A percentile compares a stretch with the other conserved stretches of the same genome.
phyloP scores from a whole-genome alignment of 2,329 filamentous ascomycete species.

The Pleurostoma richardsiae region DNA sequence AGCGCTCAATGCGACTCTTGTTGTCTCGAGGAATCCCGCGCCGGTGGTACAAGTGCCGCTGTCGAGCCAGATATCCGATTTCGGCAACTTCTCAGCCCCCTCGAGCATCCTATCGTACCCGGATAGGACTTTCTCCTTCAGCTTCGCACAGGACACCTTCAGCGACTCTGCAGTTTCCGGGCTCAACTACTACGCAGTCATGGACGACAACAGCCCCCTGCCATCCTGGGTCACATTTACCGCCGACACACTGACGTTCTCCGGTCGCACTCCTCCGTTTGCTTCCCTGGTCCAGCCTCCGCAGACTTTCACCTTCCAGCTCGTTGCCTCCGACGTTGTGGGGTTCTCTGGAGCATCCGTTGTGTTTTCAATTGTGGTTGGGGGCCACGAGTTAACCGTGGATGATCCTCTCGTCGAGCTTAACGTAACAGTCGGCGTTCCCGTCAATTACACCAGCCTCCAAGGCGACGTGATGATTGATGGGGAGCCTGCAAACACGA shows the following conservation, averaged over 20 bases:
- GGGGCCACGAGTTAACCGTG: constrained; percentile 64
- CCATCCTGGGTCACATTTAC: constrained; percentile 85
- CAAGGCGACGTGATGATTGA: constrained; percentile 51
- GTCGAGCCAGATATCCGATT: constrained; percentile 48
- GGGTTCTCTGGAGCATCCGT: constrained; percentile 67
- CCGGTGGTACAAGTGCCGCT: constrained; percentile 54
- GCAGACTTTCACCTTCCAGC: constrained; percentile 64
- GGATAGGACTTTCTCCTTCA: constrained; percentile 46
- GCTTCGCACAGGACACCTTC: constrained; percentile 59
- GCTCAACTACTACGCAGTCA: constrained; percentile 72
- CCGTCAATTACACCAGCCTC: constrained; percentile 49
- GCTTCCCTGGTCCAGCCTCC: constrained; percentile 61
- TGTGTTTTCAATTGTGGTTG: constrained; percentile 67
- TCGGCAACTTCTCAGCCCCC: constrained; percentile 57
- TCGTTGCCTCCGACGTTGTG: constrained; percentile 75
- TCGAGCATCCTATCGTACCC: constrained; percentile 53
- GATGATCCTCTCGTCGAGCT: constrained; percentile 50
- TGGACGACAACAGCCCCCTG: constrained; percentile 72
- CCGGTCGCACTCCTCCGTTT: constrained; percentile 63
- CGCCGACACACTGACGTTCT: constrained; percentile 56
- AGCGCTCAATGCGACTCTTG: constrained; percentile 62
- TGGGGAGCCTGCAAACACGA: constrained; percentile 38
- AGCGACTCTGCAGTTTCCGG: constrained; percentile 38
- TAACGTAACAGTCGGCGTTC: constrained; percentile 48
- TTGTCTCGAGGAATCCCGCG: constrained; percentile 56